Evolutionary conservation across 2,329 filamentous ascomycete genomes (phyloP).

Genomic region (Verticillium nubilum): DNA sequence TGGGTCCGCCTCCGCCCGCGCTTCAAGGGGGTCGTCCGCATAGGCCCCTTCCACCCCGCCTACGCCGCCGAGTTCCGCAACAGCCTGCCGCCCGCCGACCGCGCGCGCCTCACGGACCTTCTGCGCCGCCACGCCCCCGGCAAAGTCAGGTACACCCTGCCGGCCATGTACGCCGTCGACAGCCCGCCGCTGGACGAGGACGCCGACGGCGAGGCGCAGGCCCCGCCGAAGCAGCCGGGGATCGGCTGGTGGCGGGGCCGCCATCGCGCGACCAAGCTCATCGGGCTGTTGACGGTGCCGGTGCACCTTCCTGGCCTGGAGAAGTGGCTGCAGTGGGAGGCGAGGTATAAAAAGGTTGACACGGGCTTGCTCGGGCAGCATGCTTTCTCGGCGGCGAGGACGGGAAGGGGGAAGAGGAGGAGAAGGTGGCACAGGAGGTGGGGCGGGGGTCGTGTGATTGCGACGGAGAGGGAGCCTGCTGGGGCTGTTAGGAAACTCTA

Average conservation of each 20-base stretch:
- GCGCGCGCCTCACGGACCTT: conserved; percentile 30
- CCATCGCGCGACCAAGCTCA: conserved; percentile 29
- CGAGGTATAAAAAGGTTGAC: conserved; percentile 46
- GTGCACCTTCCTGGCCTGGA: conserved; percentile 40
- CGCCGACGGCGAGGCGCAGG: not conserved
- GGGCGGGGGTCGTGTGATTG: not conserved
- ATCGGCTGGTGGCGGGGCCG: not conserved
- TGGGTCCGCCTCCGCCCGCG: conserved; percentile 49
- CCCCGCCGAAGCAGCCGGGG: not conserved
- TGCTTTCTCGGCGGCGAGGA: not conserved
- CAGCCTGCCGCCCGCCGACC: conserved; percentile 26
- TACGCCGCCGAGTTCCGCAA: conserved; percentile 43
- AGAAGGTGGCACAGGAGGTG: not conserved
- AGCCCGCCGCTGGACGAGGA: not conserved
- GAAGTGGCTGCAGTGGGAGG: conserved; percentile 42
- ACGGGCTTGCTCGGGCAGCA: conserved; percentile 23
- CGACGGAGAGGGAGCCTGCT: no score
- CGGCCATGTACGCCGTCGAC: conserved; percentile 45
- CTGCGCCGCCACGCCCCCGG: conserved; percentile 47
- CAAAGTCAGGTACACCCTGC: conserved; percentile 50
- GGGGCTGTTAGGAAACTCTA: no score
- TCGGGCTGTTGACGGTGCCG: conserved; percentile 49
- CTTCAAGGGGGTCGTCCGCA: conserved; percentile 31
- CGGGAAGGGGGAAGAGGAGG: not conserved
- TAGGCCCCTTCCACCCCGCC: conserved; percentile 40